These are phyloP conservation scores for Dioszegia crocea DNA, from an alignment of 768 basidiomycete species.

Conservation along the genomic window DNA sequence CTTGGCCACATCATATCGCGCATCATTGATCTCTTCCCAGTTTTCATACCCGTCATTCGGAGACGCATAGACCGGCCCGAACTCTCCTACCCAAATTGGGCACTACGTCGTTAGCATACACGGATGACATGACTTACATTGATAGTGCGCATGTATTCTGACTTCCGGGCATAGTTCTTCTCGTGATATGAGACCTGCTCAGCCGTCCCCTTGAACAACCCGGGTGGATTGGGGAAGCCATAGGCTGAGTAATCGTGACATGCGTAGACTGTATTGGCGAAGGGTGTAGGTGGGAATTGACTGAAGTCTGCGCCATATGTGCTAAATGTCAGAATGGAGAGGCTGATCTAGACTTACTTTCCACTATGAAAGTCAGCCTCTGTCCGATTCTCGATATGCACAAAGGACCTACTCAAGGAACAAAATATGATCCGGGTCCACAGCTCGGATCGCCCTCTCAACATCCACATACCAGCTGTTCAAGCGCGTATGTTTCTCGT, in stretches of 20 bases:
- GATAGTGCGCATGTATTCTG: constrained; percentile 65
- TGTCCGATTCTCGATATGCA: neutral
- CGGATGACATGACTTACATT: constrained; percentile 36
- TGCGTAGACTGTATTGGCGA: constrained; percentile 70
- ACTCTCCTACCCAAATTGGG: constrained; percentile 59
- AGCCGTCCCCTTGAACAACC: constrained; percentile 54
- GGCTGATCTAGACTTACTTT: neutral
- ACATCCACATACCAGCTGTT: constrained; percentile 66
- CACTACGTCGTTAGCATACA: neutral
- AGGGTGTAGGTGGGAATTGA: constrained; percentile 52
- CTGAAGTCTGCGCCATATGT: constrained; percentile 60
- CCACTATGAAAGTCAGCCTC: constrained; percentile 47
- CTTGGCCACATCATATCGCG: constrained; percentile 62
- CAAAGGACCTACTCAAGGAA: constrained; percentile 59
- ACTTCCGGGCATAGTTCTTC: constrained; percentile 62
- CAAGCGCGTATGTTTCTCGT: constrained; percentile 63
- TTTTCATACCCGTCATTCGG: constrained; percentile 51
- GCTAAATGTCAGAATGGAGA: constrained; percentile 52
- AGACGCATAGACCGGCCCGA: constrained; percentile 68
- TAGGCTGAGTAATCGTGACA: constrained; percentile 72
- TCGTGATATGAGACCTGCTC: constrained; percentile 31
- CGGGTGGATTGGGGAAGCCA: constrained; percentile 64
- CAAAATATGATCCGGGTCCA: constrained; percentile 67
- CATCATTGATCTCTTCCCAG: constrained; percentile 65
- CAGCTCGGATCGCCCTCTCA: constrained; percentile 64